phyloP scores from a whole-genome alignment of 495 filamentous ascomycete genomes.

The Ascobolus immersus region DNA sequence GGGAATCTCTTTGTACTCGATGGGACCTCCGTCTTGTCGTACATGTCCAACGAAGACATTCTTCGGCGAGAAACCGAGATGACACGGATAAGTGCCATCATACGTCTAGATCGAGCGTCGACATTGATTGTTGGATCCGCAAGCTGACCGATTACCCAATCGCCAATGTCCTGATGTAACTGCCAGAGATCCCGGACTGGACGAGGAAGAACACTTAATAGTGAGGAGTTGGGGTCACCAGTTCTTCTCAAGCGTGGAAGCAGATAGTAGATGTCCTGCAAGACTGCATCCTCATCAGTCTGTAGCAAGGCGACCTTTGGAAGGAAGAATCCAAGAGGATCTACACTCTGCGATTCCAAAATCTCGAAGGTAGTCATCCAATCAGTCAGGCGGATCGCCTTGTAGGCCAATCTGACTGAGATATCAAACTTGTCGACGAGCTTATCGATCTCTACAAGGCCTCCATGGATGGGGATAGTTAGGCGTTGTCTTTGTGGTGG shows the following conservation, averaged over 20 bases:
- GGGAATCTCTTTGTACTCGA: too few relatives aligned
- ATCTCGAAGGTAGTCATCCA: slow-evolving; percentile 19
- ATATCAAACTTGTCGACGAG: slow-evolving; percentile 14
- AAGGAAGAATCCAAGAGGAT: slow-evolving; percentile 16
- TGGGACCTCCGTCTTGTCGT: slow-evolving; percentile 15
- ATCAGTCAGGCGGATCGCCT: slow-evolving; percentile 14
- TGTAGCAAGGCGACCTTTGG: slow-evolving; percentile 13
- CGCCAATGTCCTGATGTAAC: slow-evolving; percentile 13
- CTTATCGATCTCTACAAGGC: slow-evolving; percentile 11
- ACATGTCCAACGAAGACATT: slow-evolving; percentile 17
- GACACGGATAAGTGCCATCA: slow-evolving; percentile 12
- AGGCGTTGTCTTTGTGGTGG: slow-evolving; percentile 4
- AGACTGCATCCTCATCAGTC: slow-evolving; percentile 16
- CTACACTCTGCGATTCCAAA: slow-evolving; percentile 16
- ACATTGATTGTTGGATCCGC: slow-evolving; percentile 12
- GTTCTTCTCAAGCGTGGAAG: slow-evolving; percentile 12
- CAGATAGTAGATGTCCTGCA: slow-evolving; percentile 16
- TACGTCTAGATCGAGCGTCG: slow-evolving; percentile 12
- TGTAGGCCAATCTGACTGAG: slow-evolving; percentile 10
- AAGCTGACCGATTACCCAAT: slow-evolving; percentile 16
- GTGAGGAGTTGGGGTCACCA: slow-evolving; percentile 8
- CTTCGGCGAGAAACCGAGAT: slow-evolving; percentile 15
- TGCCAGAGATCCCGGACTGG: slow-evolving; percentile 13
- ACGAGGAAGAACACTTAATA: slow-evolving; percentile 14
- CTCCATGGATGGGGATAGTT: slow-evolving; percentile 8